Evolutionary conservation across 176 grass and related monocot genomes (phyloP), one percentile per base, ranked within the genome.

Genomic region (Lolium perenne): DNA sequence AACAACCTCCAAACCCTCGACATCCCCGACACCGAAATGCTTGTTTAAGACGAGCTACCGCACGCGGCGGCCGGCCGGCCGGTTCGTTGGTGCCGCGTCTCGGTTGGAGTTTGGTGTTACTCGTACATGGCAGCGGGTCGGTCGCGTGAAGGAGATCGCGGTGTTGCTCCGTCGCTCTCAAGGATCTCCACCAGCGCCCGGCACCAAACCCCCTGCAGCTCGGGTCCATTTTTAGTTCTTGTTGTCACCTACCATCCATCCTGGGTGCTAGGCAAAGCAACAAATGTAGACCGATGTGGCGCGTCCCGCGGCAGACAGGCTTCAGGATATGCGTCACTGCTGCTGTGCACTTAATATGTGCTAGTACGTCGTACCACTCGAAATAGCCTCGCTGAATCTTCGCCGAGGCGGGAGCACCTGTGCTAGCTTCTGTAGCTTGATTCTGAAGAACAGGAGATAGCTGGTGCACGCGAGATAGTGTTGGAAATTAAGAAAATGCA

Each of bases 81-180:
- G 71, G 71, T 76, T 26, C 38, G 81, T 45, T 22, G 89, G 85
- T 87, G n/a, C 81, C 1, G 60, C 21, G 85, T 91, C 89, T 12
- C 61, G 79, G 14, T 87, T 84, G 1, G 54, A 62, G 89, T 84
- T 91, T 87, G 89, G 89, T 87, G 60, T 23, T 13, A 35, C 4
- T 17, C 1, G 23, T 65, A 17, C 29, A 32, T 35, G 38, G 70
- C 70, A 73, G 35, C 40, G 49, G 45, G 81, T 79, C 77, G 45
- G 76, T 79, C 77, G 75, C 80, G 76, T 84, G 85, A 87, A 86
- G 88, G 41, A 67, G 87, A 75, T 82, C 60, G 88, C 23, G 89
- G 81, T 81, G 89, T 81, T 84, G 81, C 68, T 22, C 47, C 12
- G 85, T 84, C 85, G 41, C 60, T 74, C 29, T 82, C 66, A 23